phyloP scores from a whole-genome alignment of 1,284 basidiomycete genomes.

The Rhodofomes roseus region DNA sequence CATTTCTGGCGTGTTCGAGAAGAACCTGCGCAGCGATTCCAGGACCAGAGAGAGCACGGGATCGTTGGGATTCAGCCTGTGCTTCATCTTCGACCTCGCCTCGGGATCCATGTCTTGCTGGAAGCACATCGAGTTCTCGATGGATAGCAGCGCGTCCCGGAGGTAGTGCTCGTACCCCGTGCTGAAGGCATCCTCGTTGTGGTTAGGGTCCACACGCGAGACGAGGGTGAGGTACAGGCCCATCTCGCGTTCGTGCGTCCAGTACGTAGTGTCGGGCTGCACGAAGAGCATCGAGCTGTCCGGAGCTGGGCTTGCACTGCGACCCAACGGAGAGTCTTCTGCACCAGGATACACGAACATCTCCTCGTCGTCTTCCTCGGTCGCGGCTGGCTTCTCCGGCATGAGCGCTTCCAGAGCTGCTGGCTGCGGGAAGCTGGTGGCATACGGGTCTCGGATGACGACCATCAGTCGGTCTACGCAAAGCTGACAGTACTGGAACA shows the following conservation, averaged over 20 bases:
- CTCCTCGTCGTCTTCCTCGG: conserved; percentile 59
- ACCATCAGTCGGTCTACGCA: conserved; percentile 65
- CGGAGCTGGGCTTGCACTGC: conserved; percentile 10
- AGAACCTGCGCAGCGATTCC: conserved; percentile 72
- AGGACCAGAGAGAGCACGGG: conserved; percentile 72
- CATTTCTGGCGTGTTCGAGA: conserved; percentile 80
- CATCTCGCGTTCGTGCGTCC: conserved; percentile 80
- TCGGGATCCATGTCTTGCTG: conserved; percentile 39
- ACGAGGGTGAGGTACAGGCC: conserved; percentile 79
- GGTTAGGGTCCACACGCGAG: conserved; percentile 74
- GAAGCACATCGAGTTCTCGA: conserved; percentile 63
- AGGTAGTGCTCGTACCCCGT: conserved; percentile 87
- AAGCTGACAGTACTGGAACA: conserved; percentile 67
- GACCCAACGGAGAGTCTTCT: conserved; percentile 21
- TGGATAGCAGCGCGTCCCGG: conserved; percentile 68
- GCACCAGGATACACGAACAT: conserved; percentile 62
- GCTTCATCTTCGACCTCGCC: conserved; percentile 47
- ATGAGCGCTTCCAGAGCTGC: conserved; percentile 29
- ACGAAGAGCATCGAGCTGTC: conserved; percentile 37
- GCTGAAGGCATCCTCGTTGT: conserved; percentile 72
- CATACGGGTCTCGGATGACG: conserved; percentile 62
- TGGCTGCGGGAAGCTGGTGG: conserved; percentile 73
- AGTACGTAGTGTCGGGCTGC: conserved; percentile 68
- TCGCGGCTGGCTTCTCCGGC: conserved; percentile 10
- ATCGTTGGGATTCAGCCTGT: conserved; percentile 78